phyloP scores from a whole-genome alignment of 176 grass and related monocot genomes.

The Lolium multiflorum region DNA sequence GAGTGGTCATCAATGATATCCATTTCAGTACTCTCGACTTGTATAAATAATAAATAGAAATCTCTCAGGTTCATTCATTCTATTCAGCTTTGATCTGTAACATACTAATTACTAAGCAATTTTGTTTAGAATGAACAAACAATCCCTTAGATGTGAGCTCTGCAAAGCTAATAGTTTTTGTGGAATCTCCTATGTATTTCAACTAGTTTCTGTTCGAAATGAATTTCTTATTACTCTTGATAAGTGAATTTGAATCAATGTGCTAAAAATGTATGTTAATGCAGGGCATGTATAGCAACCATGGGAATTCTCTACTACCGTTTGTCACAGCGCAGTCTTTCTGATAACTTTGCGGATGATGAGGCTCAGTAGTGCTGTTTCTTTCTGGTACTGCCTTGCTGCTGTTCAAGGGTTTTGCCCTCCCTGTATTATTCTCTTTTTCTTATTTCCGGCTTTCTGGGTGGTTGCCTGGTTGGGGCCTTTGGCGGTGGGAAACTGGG shows the following conservation, averaged over 20 bases:
- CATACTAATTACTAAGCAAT: not conserved
- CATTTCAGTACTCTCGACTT: not conserved
- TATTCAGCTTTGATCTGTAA: slow-evolving; percentile 16
- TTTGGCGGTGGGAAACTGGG: slow-evolving; percentile 13
- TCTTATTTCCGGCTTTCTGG: not conserved
- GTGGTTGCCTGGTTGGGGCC: not conserved
- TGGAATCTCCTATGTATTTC: not conserved
- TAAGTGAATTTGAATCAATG: slow-evolving; percentile 31
- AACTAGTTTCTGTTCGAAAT: slow-evolving; percentile 2
- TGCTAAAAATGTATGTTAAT: slow-evolving; percentile 38
- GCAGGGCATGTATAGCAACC: slow-evolving; percentile 94
- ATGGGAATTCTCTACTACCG: slow-evolving; percentile 96
- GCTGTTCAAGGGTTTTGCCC: slow-evolving; percentile 46
- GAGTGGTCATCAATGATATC: not conserved
- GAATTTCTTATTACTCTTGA: slow-evolving; percentile 15
- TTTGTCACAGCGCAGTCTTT: slow-evolving; percentile 83
- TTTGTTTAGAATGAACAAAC: not conserved
- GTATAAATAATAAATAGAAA: slow-evolving; percentile 2
- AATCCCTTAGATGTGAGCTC: not conserved
- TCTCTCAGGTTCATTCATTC: not conserved
- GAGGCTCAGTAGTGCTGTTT: slow-evolving; percentile 68
- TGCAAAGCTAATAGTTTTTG: slow-evolving; percentile 29
- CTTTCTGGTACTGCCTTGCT: slow-evolving; percentile 35
- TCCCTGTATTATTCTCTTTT: slow-evolving; percentile 41
- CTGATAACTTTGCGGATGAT: slow-evolving; percentile 68